phyloP scores from a whole-genome alignment of 208 protist genomes.

The Leptomonas pyrrhocoris region DNA sequence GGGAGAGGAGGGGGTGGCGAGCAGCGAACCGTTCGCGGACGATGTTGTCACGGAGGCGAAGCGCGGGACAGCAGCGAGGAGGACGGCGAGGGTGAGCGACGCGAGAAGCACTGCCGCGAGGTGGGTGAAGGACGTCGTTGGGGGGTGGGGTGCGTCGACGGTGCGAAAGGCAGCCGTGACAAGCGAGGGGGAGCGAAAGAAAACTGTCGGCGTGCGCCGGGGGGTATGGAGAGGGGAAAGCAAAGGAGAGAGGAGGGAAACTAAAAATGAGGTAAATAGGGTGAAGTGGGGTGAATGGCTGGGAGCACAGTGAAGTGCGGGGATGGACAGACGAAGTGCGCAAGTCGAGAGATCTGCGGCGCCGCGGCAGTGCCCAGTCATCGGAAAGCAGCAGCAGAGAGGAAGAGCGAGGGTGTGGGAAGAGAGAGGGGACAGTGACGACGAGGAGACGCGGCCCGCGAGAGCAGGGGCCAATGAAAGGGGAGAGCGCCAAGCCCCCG shows the following conservation, averaged over 20 bases:
- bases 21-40: too few relatives aligned
- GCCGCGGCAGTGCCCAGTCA: too few relatives aligned
- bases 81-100: conserved; percentile 3
- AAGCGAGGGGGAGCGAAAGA: conserved; percentile 5
- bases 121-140: conserved; percentile 37
- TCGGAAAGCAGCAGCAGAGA: too few relatives aligned
- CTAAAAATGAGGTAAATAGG: background rate
- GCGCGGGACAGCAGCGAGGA: background rate
- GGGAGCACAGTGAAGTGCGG: background rate
- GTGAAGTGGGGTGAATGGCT: background rate
- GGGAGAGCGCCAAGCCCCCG: too few relatives aligned
- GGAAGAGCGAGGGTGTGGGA: too few relatives aligned
- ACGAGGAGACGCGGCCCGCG: too few relatives aligned
- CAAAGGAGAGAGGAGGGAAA: background rate
- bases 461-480: too few relatives aligned
- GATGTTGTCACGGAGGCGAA: too few relatives aligned
- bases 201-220: background rate
- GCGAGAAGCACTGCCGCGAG: background rate
- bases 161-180: conserved; percentile 46
- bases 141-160: conserved; percentile 50
- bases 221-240: background rate
- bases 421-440: too few relatives aligned
- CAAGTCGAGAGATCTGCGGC: too few relatives aligned
- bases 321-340: too few relatives aligned
- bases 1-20: background rate